Base-by-base conservation (phyloP, 805 yeast genomes). In the Saturnispora silvae region DNA sequence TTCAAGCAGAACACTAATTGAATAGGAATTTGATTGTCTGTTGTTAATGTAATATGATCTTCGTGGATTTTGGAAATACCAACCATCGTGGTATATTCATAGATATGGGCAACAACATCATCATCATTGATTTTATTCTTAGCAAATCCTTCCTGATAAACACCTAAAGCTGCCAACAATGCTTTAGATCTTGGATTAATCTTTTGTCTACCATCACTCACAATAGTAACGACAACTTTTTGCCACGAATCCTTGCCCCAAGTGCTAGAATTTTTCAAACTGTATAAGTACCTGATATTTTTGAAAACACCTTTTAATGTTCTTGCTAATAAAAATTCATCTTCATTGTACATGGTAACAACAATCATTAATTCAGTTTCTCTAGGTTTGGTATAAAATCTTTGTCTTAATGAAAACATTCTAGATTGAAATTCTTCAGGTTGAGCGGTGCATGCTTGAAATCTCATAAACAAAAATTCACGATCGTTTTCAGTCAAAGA, bases 171-270 rank as follows among this genome's bases (percentile, higher is more conserved):
- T 11, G 92, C 81, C 54, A 89, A 64, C 22, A 89, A 64, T 7
- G 87, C 86, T 51, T 77, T 72, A 0, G 96, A 72, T 34, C 87
- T 68, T 32, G 81, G 81, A 56, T 84, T 70, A 40, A 89, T 75
- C 48, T 86, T 84, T 11, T 75, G 71, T 50, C 97, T 75, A 43
- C 98, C 98, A 61, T 89, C 98, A 42, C 87, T 81, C 11, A 89
- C 87, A 22, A 89, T 73, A 47, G 84, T 75, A 15, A 92, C 92
- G 9, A 85, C 95, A 24, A 89, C 76, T 52, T 85, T 89, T 49
- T 87, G 85, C 97, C 97, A 89, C 1, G 94, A 76, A 40, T 84
- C 94, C 31, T 75, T 75, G n/a, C 97, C 97, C 98, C 98, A 89
- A 1, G 76, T 70, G 11, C 73, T 70, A 1, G 82, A 74, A 16